Base-by-base conservation (phyloP, 2,329 filamentous ascomycete genomes). In the Curvularia hawaiiensis region DNA sequence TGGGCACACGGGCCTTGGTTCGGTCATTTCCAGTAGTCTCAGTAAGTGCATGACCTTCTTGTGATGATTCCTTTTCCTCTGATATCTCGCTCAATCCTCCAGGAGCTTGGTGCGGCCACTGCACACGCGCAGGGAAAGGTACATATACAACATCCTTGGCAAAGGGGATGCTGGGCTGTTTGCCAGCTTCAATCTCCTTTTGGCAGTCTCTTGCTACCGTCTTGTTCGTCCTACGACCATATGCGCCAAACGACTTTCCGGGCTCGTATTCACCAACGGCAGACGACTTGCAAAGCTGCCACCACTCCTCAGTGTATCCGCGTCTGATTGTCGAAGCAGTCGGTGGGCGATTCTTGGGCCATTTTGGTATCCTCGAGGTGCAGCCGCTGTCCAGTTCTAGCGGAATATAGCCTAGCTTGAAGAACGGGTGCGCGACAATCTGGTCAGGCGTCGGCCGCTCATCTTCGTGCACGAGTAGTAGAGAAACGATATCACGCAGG, bases 381-480 rank as follows among this genome's bases (percentile, higher is more conserved):
- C 80, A 82, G 7, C 70, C 72, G 7, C 73, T 73, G 16, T 81
- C 80, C 31, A 84, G 78, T 20, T 77, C 73, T 10, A 78, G 64
- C 2, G 91, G 91, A 74, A 94, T 86, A 75, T 88, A 92, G 14
- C 90, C 90, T 30, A 88, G 83, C 51, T 85, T 86, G 80, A 95
- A 95, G 75, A 94, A 95, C 6, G 86, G 81, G 70, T 95, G 91
- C 64, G 90, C 86, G 40, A 94, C 88, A 67, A 95, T 93, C 47
- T 83, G 81, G 70, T 95, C 91, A 1, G 91, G 90, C 50, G 88
- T 86, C 1, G 90, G 91, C 60, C 91, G 84, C 67, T 85, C 81
- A 68, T 92, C 88, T 50, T 92, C 89, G 56, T 91, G 88, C 62
- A 91, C 85, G 24, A 95, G 82, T 78, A 95, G 86, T 26, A 84